Percentiles rank a stretch among this genome's conserved stretches.
Evolutionary conservation across 768 basidiomycete species (phyloP).

Genomic region (Naganishia friedmannii): DNA sequence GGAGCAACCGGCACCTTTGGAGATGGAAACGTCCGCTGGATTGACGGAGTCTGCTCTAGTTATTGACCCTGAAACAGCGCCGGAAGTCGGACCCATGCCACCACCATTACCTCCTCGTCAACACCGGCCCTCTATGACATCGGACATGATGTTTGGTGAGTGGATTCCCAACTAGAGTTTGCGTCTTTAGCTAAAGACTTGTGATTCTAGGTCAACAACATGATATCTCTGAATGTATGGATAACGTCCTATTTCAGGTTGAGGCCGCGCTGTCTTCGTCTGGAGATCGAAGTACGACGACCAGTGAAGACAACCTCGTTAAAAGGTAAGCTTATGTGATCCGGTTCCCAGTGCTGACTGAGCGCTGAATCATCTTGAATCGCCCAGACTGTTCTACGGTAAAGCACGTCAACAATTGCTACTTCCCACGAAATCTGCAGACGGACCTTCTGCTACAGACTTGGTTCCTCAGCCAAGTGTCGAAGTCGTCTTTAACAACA

Average conservation of each 20-base stretch:
- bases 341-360: not conserved
- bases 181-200: not conserved
- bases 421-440: constrained; percentile 27
- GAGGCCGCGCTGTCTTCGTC: constrained; percentile 59
- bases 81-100: constrained; percentile 41
- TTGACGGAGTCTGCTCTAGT: constrained; percentile 1
- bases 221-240: constrained; percentile 98
- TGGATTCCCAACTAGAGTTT: not conserved
- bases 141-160: constrained; percentile 83
- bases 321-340: constrained; percentile 62
- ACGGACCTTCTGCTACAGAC: not conserved
- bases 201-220: constrained; percentile 72
- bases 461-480: constrained; percentile 59
- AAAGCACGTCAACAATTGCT: constrained; percentile 65
- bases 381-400: constrained; percentile 80
- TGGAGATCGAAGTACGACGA: not conserved
- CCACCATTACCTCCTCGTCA: constrained; percentile 61
- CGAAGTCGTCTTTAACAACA: constrained; percentile 87
- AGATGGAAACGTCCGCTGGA: not conserved
- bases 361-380: not conserved
- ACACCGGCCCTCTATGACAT: constrained; percentile 54
- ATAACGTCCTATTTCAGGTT: constrained; percentile 98
- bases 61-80: constrained; percentile 7
- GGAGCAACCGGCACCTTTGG: not conserved
- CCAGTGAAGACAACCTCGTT: constrained; percentile 62